Evolutionary conservation across 768 basidiomycete genomes (phyloP), one percentile per base, ranked within the genome.

Genomic region (Mycena latifolia): DNA sequence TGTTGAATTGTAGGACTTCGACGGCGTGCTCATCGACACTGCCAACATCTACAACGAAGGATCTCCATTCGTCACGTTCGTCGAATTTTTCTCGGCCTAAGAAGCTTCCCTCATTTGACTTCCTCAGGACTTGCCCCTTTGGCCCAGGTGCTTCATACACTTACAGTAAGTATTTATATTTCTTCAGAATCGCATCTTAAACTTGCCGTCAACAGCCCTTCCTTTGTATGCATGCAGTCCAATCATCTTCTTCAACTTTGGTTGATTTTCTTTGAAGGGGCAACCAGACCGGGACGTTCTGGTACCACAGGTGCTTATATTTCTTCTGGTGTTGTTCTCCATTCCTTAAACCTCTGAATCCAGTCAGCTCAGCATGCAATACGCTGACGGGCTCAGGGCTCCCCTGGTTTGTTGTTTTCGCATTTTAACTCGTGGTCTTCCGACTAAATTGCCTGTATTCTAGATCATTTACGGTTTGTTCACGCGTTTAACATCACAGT

Each of bases 211-310:
- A n/a, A 55, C 58, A 24, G 73, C 70, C 17, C 61, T 66, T 9
- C 60, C 59, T 39, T 37, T 61, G 63, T 64, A 46, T 8, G 45
- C 39, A 15, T 22, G 22, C 27, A 10, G 9, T 12, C 7, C n/a
- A 35, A 35, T 35, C 33, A 14, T 14, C 27, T 33, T 35, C 15
- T 20, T 27, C 11, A 5, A 14, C 15, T 46, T 27, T 27, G 1
- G 39, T 22, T 43, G 28, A 57, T n/a, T 29, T 5, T 52, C 48
- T 29, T n/a, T 58, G 7, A 10, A 64, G 63, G 22, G 63, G 56
- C 35, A 67, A 71, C 35, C 81, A 82, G 58, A 67, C 78, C 7
- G 81, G 80, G 46, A 79, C 78, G 3, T 81, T 72, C 67, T 81
- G 80, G 81, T 46, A 46, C 45, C 45, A 46, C 24, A 46, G 41